Base-by-base conservation (phyloP, 2,329 filamentous ascomycete genomes). In the Nannizzia gypsea region DNA sequence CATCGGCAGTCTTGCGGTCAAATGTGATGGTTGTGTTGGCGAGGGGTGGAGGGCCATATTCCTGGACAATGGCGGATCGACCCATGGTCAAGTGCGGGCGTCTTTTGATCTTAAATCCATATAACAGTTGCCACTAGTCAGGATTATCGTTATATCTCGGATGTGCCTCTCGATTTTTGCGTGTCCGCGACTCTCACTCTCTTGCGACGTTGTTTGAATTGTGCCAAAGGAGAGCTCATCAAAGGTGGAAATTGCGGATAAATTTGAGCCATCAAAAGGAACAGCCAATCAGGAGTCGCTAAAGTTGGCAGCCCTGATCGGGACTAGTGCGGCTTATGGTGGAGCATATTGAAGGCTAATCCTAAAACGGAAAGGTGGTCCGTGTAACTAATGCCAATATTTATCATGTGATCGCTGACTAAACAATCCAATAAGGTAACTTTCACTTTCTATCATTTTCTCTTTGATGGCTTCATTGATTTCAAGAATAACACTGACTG, bases 1-100 rank as follows among this genome's bases (percentile, higher is more conserved):
- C 78, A 59, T 76, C 71, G 55, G 75, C 71, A 66, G 82, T 78
- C 64, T 83, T 81, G 36, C 75, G 72, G 63, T 78, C 76, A 65
- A 76, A 66, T 38, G 70, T 81, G 73, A 76, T 74, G 61, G 75
- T 81, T 64, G 73, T 69, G 55, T 66, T 69, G 20, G 70, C 66
- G 40, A 67, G 62, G 40, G 71, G 68, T 34, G 73, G 73, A 56
- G 73, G 68, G 57, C 75, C 73, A 66, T 80, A 80, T 64, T 80
- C 78, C 64, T 79, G 77, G 56, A 79, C 77, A 60, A 78, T 72
- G 59, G 75, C 71, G 38, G 77, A 70, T 62, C 73, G 70, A 62
- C 73, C 72, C 74, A 76, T 76, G 64, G 57, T 58, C 34, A 62
- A 55, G 34, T 17, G 8, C 28, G 26, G 54, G 48, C 48, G 26